Percentiles rank a stretch among this genome's conserved stretches.
These are phyloP conservation scores for Blastocystis sp. DNA, from an alignment of 352 stramenopile genomes.

Conservation along the genomic window DNA sequence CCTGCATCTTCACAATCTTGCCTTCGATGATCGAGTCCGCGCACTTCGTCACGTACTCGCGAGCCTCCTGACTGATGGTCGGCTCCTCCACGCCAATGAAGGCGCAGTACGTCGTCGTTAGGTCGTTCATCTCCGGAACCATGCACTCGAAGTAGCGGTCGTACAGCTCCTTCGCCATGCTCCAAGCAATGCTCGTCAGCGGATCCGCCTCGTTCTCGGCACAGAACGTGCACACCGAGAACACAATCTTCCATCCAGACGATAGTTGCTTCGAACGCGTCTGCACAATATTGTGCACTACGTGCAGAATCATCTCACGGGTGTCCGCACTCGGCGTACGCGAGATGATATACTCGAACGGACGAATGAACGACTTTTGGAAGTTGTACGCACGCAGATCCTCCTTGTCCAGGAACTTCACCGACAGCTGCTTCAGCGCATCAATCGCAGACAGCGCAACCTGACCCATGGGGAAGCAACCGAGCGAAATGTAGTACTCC, in stretches of 20 bases:
- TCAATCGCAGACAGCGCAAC: constrained; percentile 97
- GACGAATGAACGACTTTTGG: constrained; percentile 89
- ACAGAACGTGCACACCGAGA: constrained; percentile 76
- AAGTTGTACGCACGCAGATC: constrained; percentile 98
- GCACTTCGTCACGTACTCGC: constrained; percentile 59
- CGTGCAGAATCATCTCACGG: constrained; percentile 76
- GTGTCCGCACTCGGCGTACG: constrained; percentile 71
- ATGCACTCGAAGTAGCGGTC: constrained; percentile 72
- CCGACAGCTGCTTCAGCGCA: constrained; percentile 93
- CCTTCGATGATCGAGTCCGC: constrained; percentile 58
- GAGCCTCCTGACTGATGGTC: constrained; percentile 64
- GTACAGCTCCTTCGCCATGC: constrained; percentile 62
- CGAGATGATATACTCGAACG: constrained; percentile 84
- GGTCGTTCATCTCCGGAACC: constrained; percentile 68
- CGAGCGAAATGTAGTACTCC: constrained; percentile 89
- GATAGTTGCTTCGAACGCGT: constrained; percentile 73
- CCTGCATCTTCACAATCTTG: constrained; percentile 49
- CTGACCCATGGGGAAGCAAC: constrained; percentile 84
- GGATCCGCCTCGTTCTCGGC: constrained; percentile 62
- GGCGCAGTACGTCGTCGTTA: constrained; percentile 69
- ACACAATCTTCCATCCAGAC: constrained; percentile 83
- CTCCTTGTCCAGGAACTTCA: constrained; percentile 96
- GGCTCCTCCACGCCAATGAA: constrained; percentile 67
- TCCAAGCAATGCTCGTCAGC: constrained; percentile 62
- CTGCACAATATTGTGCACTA: constrained; percentile 80